Conservation (phyloP, 1,284 basidiomycete genomes). For the Schizophyllum amplum region DNA sequence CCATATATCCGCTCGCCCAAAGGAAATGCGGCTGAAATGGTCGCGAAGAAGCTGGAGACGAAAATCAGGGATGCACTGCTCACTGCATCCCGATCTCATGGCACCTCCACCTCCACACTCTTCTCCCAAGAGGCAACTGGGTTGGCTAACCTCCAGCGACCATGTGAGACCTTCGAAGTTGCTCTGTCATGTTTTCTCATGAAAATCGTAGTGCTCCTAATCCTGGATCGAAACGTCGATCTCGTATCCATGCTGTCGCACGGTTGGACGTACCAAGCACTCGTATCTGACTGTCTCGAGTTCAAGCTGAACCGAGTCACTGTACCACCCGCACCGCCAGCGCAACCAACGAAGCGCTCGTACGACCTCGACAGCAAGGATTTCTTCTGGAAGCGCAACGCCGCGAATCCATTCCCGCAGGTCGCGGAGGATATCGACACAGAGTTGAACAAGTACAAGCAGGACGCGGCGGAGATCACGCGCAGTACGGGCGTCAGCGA, state of each 20-base stretch:
- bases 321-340: constrained; percentile 36
- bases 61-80: constrained; percentile 92
- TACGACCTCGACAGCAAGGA: constrained; percentile 98
- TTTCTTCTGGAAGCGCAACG: constrained; percentile 99
- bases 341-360: constrained; percentile 68
- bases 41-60: constrained; percentile 90
- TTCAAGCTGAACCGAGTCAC: constrained; percentile 96
- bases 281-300: constrained; percentile 95
- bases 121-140: constrained; percentile 69
- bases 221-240: constrained; percentile 94
- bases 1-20: constrained; percentile 93
- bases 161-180: constrained; percentile 45
- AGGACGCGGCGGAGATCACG: constrained; percentile 96
- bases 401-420: constrained; percentile 94
- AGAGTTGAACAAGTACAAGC: constrained; percentile 92
- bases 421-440: constrained; percentile 97
- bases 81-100: constrained; percentile 58
- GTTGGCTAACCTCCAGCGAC: constrained; percentile 73
- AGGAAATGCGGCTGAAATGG: constrained; percentile 98
- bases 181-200: constrained; percentile 9
- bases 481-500: constrained; percentile 94
- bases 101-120: constrained; percentile 40
- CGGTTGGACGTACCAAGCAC: constrained; percentile 98
- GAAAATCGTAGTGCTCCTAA: constrained; percentile 65
- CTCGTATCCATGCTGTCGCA: constrained; percentile 93